Evolutionary conservation across 345 rosid genomes (phyloP).

Genomic region (Salix purpurea): DNA sequence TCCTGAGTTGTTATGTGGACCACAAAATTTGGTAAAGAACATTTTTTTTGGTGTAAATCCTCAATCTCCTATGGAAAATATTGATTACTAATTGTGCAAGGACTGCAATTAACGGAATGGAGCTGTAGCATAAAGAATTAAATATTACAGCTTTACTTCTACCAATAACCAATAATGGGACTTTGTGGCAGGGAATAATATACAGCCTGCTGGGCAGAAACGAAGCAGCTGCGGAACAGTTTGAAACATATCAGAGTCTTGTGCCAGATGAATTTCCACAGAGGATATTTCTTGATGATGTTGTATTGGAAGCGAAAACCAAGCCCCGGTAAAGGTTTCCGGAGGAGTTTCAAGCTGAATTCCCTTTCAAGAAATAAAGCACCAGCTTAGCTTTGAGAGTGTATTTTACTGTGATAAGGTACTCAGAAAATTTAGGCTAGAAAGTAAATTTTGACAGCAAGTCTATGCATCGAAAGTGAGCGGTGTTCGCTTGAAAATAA

Average conservation of each 20-base stretch:
- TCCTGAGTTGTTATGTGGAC: neutral
- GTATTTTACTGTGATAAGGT: neutral
- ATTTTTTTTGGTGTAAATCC: neutral
- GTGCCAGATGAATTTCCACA: slow-evolving; percentile 87
- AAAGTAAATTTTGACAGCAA: neutral
- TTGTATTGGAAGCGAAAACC: slow-evolving; percentile 63
- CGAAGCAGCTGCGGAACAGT: slow-evolving; percentile 73
- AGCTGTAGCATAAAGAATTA: neutral
- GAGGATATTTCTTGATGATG: slow-evolving; percentile 72
- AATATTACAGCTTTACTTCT: neutral
- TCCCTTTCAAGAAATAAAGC: slow-evolving; percentile 17
- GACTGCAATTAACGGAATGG: neutral
- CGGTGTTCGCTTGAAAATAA: no score
- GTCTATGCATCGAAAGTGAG: no score
- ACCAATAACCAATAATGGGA: neutral
- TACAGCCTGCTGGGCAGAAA: slow-evolving; percentile 72
- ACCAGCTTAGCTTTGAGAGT: neutral
- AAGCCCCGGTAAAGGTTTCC: slow-evolving; percentile 48
- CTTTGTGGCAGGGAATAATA: slow-evolving; percentile 62
- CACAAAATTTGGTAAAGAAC: neutral
- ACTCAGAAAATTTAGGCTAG: neutral
- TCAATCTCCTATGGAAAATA: neutral
- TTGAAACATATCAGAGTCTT: slow-evolving; percentile 67
- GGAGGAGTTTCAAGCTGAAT: slow-evolving; percentile 51
- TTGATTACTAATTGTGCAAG: neutral